Base-by-base conservation (phyloP, 2,329 filamentous ascomycete species). In the Ophiosphaerella herpotricha region DNA sequence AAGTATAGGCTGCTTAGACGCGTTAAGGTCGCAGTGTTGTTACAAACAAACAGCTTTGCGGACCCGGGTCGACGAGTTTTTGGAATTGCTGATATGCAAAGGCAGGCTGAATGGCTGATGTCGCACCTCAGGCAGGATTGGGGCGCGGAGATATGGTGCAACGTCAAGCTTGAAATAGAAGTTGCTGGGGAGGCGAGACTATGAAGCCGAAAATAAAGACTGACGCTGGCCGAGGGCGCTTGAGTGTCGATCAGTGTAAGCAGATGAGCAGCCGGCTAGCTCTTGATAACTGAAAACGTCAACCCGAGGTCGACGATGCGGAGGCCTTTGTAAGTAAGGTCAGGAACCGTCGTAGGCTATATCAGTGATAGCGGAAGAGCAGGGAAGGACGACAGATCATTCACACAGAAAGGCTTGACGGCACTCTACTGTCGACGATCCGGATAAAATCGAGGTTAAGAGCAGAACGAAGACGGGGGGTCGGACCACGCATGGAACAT, bases 401-500 rank as follows among this genome's bases (percentile, higher is more conserved):
- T 71, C 67, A 69, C 65, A 70, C 61, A 56, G 52, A 61, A 65
- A 71, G 68, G 69, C 67, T 71, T 71, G 66, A 71, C 63, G 64
- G 69, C 63, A 71, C 69, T 70, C 62, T 70, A 66, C 62, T 63
- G 59, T 61, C 54, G 69, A 63, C 58, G 69, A 70, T 70, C 71
- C 69, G 71, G 71, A 66, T 73, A 73, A 73, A 58, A 74, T 72
- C 63, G 67, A 70, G 65, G 66, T 66, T 68, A 68, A 71, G 66
- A 63, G 61, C 63, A 62, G 60, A 51, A 55, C 60, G 66, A 66
- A 61, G 64, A 61, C 64, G 64, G 61, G 70, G 26, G 70, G 66
- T 68, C 58, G 60, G 64, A 67, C 58, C 58, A 69, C 59, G 63
- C 61, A 66, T 72, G 67, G 70, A 70, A 68, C 63, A 68, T 70